Conservation (phyloP, 2,329 filamentous ascomycete species). For the Hirsutella rhossiliensis region DNA sequence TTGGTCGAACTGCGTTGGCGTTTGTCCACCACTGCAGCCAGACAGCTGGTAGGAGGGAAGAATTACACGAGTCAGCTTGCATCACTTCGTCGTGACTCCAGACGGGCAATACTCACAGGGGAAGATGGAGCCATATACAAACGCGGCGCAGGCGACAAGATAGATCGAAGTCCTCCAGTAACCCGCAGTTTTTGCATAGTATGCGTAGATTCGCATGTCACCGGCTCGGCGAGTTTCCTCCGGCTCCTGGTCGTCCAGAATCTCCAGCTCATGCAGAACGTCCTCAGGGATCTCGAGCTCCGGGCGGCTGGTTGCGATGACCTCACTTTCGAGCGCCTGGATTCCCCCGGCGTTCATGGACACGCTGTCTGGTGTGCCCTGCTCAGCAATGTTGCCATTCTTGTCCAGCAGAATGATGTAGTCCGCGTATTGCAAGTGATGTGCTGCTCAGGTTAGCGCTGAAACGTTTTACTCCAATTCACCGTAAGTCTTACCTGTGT, state of each 20-base stretch:
- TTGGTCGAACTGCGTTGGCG: slow-evolving; percentile 6
- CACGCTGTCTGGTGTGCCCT: slow-evolving; percentile 8
- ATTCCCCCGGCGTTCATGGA: slow-evolving; percentile 2
- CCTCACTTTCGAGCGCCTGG: slow-evolving; percentile 2
- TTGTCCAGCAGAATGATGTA: slow-evolving; percentile 11
- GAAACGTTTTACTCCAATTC: neutral
- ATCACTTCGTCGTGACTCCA: neutral
- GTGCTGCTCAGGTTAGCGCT: slow-evolving; percentile 1
- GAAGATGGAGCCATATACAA: slow-evolving; percentile 10
- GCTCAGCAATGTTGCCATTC: slow-evolving; percentile 9
- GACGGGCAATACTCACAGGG: slow-evolving; percentile 5
- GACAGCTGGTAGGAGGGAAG: slow-evolving; percentile 4
- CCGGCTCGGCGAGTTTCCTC: slow-evolving; percentile 5
- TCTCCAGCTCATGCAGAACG: slow-evolving; percentile 6
- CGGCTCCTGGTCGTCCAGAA: slow-evolving; percentile 6
- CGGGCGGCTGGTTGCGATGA: neutral
- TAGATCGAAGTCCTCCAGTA: slow-evolving; percentile 6
- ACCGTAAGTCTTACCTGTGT: slow-evolving; percentile 7
- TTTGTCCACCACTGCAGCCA: slow-evolving; percentile 15
- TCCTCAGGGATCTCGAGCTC: slow-evolving; percentile 8
- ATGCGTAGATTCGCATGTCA: slow-evolving; percentile 8
- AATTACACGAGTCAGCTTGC: neutral
- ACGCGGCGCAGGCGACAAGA: slow-evolving; percentile 7
- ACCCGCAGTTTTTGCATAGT: slow-evolving; percentile 9
- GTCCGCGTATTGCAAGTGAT: slow-evolving; percentile 12